phyloP scores from a whole-genome alignment of 2,329 filamentous ascomycete species.

The Fusarium denticulatum region DNA sequence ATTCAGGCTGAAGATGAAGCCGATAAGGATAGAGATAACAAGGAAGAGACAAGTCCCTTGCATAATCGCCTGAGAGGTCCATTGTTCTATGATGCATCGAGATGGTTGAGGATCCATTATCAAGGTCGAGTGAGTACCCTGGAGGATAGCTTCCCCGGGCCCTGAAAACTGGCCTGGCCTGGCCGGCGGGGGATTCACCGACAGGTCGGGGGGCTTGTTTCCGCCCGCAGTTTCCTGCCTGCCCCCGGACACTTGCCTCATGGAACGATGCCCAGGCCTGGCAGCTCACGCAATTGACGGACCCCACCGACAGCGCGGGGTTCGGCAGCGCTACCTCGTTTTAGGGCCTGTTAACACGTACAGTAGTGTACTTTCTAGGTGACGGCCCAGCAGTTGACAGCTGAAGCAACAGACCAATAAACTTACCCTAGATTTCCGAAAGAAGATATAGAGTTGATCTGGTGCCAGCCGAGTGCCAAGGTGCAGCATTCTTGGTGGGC shows the following conservation, averaged over 20 bases:
- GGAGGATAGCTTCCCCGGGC: constrained; percentile 15
- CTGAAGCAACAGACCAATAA: constrained; percentile 16
- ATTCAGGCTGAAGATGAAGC: constrained; percentile 1
- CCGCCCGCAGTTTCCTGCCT: not conserved
- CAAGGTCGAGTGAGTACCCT: not conserved
- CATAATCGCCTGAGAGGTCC: constrained; percentile 1
- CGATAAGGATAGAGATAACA: constrained; percentile 1
- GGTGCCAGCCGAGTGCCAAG: not conserved
- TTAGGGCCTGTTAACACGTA: constrained; percentile 22
- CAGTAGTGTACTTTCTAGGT: constrained; percentile 18
- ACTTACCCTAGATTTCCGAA: constrained; percentile 23
- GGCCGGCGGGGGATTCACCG: not conserved
- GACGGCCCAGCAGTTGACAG: constrained; percentile 12
- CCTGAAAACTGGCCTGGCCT: not conserved
- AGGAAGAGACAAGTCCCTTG: constrained; percentile 5
- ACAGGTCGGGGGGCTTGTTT: not conserved
- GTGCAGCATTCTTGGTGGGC: not conserved
- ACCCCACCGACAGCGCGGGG: constrained; percentile 36
- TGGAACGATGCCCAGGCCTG: constrained; percentile 26
- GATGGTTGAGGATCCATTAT: constrained; percentile 2
- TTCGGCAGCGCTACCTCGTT: constrained; percentile 34
- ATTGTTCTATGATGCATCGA: not conserved
- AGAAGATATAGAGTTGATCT: not conserved
- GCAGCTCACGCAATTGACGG: constrained; percentile 8
- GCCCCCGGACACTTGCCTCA: constrained; percentile 3